phyloP scores from a whole-genome alignment of 306 rosid genomes.

The Herpetospermum pedunculosum region DNA sequence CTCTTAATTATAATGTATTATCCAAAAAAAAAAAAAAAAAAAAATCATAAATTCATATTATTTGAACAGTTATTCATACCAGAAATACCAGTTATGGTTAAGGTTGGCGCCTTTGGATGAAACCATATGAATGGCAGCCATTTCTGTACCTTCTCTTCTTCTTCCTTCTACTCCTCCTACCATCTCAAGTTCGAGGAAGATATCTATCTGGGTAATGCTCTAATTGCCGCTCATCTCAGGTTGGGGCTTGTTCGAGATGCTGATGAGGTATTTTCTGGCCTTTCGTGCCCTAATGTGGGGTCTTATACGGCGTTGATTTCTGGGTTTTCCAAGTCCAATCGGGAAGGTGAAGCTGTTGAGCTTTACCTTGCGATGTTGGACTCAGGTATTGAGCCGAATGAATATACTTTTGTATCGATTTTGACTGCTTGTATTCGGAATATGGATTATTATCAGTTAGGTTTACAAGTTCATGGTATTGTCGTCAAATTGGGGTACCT shows the following conservation, averaged over 20 bases:
- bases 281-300: constrained; percentile 40
- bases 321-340: constrained; percentile 47
- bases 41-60: neutral
- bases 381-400: constrained; percentile 45
- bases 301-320: constrained; percentile 61
- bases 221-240: constrained; percentile 45
- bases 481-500: constrained; percentile 37
- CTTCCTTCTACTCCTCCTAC: no score
- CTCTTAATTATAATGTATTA: no score
- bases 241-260: constrained; percentile 47
- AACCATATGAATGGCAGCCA: constrained; percentile 1
- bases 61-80: neutral
- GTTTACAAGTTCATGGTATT: constrained; percentile 51
- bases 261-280: constrained; percentile 28
- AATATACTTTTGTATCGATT: constrained; percentile 60
- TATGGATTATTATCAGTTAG: constrained; percentile 27
- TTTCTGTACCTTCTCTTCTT: constrained; percentile 12
- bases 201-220: constrained; percentile 31
- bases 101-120: constrained; percentile 9
- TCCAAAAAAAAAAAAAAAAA: no score
- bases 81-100: neutral
- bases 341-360: constrained; percentile 37
- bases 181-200: constrained; percentile 37
- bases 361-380: constrained; percentile 54
- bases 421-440: constrained; percentile 51